Base-by-base conservation (phyloP, 495 filamentous ascomycete genomes). In the Aspergillus baeticus region DNA sequence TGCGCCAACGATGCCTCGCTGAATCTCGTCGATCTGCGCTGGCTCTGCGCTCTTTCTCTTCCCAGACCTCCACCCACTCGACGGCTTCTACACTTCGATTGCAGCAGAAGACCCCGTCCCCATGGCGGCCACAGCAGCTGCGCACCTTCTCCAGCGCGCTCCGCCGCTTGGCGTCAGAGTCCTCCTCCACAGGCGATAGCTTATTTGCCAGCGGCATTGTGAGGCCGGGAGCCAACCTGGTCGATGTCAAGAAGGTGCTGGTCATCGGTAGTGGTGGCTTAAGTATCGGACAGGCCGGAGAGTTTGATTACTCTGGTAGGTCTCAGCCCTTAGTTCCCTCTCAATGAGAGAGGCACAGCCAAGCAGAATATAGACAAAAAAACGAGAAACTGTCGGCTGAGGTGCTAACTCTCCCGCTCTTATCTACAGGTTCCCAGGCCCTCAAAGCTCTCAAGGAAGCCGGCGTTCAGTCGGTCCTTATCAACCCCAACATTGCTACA, bases 401-500 rank as follows among this genome's bases (percentile, higher is more conserved):
- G 21, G 34, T 60, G 44, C 62, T 64, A 56, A 64, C 47, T 14
- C 39, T 15, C 31, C 10, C 56, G n/a, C 35, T 41, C 13, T 15
- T 3, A 35, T 44, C 20, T 26, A 47, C 71, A 96, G 92, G 93
- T 46, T 93, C 92, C n/a, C 92, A 87, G 67, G 93, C 93, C 23
- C 89, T 98, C 64, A 98, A 98, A 78, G 93, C 93, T 15, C 76
- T 98, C 54, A 98, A 96, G 74, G 93, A 97, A 72, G 93, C 95
- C 61, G 88, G 89, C 57, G 92, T 98, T 58, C 86, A 90, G 62
- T 96, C 94, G 2, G 86, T 98, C 56, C 84, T 98, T 52, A 92
- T 98, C 77, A 98, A 98, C 73, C 94, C 93, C 43, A 98, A 98
- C 71, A 98, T 98, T 63, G 93, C 93, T 35, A 98, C 93, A 23